Conservation (phyloP, 2,329 filamentous ascomycete genomes). For the Anthostomella pinea region DNA sequence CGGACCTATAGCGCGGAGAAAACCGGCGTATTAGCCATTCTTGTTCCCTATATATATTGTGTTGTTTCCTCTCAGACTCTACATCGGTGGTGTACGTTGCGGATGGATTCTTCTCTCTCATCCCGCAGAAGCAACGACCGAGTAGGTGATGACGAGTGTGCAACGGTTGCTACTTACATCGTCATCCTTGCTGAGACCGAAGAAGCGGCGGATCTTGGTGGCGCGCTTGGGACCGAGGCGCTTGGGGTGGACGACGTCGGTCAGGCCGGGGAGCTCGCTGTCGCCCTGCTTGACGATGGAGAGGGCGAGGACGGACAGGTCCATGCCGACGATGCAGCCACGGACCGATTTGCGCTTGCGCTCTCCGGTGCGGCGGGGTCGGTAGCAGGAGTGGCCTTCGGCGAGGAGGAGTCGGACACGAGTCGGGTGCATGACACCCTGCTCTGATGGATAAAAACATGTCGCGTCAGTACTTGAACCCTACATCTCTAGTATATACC, state of each 20-base stretch:
- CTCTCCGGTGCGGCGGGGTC: constrained; percentile 94
- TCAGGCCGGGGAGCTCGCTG: constrained; percentile 87
- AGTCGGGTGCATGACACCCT: constrained; percentile 98
- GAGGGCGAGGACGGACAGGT: constrained; percentile 92
- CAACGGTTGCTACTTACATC: constrained; percentile 77
- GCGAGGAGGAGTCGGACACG: constrained; percentile 96
- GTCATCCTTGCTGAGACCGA: constrained; percentile 99
- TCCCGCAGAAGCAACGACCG: constrained; percentile 44
- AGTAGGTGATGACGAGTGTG: constrained; percentile 70
- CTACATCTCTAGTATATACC: no score
- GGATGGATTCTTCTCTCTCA: constrained; percentile 39
- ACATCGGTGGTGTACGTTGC: constrained; percentile 46
- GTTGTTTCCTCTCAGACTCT: constrained; percentile 34
- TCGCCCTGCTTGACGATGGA: constrained; percentile 98
- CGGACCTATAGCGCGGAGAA: constrained; percentile 65
- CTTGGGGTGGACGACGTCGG: constrained; percentile 98
- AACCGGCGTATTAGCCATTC: constrained; percentile 38
- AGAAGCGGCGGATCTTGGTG: constrained; percentile 99
- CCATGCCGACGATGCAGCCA: constrained; percentile 96
- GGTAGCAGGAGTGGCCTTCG: constrained; percentile 99
- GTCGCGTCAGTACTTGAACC: no score
- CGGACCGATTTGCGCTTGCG: constrained; percentile 99
- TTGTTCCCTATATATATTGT: constrained; percentile 12
- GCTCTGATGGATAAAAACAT: no score
- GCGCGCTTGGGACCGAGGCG: constrained; percentile 98